Conservation (phyloP, 2,329 filamentous ascomycete species). For the Claviceps cyperi region DNA sequence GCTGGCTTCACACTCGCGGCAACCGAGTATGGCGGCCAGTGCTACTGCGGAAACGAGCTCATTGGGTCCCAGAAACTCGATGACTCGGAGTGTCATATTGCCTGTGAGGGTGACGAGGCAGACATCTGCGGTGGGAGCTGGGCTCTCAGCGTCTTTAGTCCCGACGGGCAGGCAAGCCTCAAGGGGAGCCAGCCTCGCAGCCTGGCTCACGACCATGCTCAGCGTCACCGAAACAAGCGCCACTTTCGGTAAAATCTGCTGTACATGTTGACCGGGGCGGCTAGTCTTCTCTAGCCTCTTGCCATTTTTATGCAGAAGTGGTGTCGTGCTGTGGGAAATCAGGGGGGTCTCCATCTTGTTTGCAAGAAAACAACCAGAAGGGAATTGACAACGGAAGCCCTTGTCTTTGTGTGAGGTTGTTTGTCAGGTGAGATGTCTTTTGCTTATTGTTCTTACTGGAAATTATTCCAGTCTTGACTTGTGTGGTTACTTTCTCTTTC, state of each 20-base stretch:
- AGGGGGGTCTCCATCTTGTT: too few relatives aligned
- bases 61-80: slow-evolving; percentile 25
- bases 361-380: too few relatives aligned
- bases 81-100: slow-evolving; percentile 25
- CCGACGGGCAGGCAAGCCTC: slow-evolving; percentile 17
- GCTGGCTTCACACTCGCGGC: slow-evolving; percentile 31
- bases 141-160: slow-evolving; percentile 30
- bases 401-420: too few relatives aligned
- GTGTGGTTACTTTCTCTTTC: too few relatives aligned
- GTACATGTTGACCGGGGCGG: background rate
- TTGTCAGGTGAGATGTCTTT: too few relatives aligned
- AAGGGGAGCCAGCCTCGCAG: slow-evolving; percentile 18
- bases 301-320: too few relatives aligned
- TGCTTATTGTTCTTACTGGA: too few relatives aligned
- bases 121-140: slow-evolving; percentile 37
- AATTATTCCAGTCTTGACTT: too few relatives aligned
- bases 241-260: slow-evolving; percentile 8
- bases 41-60: slow-evolving; percentile 32
- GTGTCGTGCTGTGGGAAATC: too few relatives aligned
- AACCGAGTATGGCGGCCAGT: slow-evolving; percentile 36
- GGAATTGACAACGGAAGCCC: too few relatives aligned
- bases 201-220: slow-evolving; percentile 23
- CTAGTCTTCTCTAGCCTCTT: too few relatives aligned
- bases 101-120: slow-evolving; percentile 32
- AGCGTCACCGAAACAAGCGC: slow-evolving; percentile 18